These are phyloP conservation scores for Sporothrix mexicana DNA, from an alignment of 2,329 filamentous ascomycete genomes.

Conservation along the genomic window DNA sequence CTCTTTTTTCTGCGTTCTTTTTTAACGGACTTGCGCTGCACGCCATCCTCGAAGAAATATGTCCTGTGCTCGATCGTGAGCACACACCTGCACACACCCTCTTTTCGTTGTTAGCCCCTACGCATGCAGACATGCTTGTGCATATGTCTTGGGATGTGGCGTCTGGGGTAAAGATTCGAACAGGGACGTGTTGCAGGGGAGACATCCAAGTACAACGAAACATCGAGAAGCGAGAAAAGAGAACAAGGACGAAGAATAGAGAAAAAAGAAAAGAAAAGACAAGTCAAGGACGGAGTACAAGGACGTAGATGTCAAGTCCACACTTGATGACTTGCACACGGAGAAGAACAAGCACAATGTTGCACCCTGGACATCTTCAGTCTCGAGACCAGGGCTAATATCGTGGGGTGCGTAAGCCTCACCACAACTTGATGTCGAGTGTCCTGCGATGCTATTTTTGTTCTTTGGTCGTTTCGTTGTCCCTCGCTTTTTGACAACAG, in stretches of 20 bases:
- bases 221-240: background rate
- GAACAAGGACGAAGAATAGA: background rate
- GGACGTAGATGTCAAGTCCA: background rate
- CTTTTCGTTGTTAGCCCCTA: background rate
- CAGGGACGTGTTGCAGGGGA: background rate
- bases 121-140: constrained; percentile 6
- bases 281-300: background rate
- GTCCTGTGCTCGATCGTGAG: background rate
- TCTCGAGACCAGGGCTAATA: background rate
- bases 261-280: background rate
- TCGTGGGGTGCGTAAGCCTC: background rate
- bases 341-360: background rate
- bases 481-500: too few species aligned
- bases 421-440: background rate
- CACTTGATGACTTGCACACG: background rate
- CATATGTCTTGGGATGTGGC: constrained; percentile 26
- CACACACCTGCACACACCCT: background rate
- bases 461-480: too few species aligned
- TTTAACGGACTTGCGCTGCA: background rate
- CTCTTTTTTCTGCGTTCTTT: background rate
- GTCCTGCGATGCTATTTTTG: background rate
- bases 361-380: too few species aligned
- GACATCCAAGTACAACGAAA: background rate
- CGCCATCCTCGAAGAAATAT: constrained; percentile 1
- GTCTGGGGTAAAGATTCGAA: constrained; percentile 19